phyloP scores from a whole-genome alignment of 2,329 filamentous ascomycete genomes.

The Scopulariopsis brevicaulis region DNA sequence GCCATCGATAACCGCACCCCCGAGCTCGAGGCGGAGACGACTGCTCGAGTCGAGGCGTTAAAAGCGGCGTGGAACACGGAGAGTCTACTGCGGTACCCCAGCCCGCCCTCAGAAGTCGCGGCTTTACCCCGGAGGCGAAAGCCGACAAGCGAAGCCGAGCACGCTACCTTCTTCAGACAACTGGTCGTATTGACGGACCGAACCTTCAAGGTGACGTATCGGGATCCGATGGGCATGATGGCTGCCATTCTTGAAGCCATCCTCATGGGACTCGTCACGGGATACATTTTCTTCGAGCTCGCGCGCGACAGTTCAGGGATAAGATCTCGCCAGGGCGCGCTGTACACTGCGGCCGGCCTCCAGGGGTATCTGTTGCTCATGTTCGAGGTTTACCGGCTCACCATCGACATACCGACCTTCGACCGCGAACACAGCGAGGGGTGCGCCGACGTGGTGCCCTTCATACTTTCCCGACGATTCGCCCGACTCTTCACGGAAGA shows the following conservation, averaged over 20 bases:
- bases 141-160: conserved; percentile 14
- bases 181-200: conserved; percentile 54
- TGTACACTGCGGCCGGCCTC: conserved; percentile 60
- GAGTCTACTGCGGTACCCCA: conserved; percentile 15
- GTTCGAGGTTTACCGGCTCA: conserved; percentile 66
- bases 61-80: conserved; percentile 46
- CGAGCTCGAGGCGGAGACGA: conserved; percentile 50
- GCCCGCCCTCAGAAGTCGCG: background rate
- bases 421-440: conserved; percentile 66
- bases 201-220: conserved; percentile 59
- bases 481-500: conserved; percentile 62
- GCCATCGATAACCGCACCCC: conserved; percentile 62
- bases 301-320: conserved; percentile 59
- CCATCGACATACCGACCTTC: conserved; percentile 63
- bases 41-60: conserved; percentile 47
- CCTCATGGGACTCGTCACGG: conserved; percentile 58
- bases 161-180: conserved; percentile 50
- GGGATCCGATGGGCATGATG: conserved; percentile 67
- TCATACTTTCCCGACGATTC: conserved; percentile 57
- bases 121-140: conserved; percentile 4
- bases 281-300: conserved; percentile 61
- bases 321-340: conserved; percentile 58
- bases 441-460: conserved; percentile 58
- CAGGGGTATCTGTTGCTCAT: conserved; percentile 69
- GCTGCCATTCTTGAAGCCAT: conserved; percentile 60